Evolutionary conservation across 83 land plant genomes (phyloP).

Genomic region (Thuja plicata): DNA sequence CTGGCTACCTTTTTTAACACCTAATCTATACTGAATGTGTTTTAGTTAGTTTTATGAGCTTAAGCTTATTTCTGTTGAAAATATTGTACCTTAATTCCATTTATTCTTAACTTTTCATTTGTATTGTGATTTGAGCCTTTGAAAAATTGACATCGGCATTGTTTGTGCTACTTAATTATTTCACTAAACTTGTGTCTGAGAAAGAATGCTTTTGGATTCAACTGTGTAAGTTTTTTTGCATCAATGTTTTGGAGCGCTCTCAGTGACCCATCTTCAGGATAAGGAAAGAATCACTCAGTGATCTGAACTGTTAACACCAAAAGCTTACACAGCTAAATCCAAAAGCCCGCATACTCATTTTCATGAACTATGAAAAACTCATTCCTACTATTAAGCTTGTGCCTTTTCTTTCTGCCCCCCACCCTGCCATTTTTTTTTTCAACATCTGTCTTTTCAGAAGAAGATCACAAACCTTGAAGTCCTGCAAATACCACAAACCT

Average conservation of each 20-base stretch:
- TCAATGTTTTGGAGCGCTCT: no score
- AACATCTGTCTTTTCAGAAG: background rate
- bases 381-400: background rate
- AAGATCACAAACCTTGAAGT: background rate
- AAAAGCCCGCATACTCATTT: no score
- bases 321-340: no score
- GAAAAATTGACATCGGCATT: background rate
- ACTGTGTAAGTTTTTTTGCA: no score
- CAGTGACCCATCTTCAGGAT: no score
- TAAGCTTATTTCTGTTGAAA: background rate
- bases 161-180: background rate
- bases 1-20: background rate
- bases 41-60: background rate
- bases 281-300: no score
- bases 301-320: no score
- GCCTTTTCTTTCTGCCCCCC: background rate
- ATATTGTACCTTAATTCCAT: background rate
- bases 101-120: background rate
- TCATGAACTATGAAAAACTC: no score
- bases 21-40: background rate
- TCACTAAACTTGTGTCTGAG: background rate
- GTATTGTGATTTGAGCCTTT: background rate
- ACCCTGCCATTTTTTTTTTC: background rate
- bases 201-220: no score
- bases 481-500: background rate